These are phyloP conservation scores for Pharnaceum exiguum DNA, from an alignment of 148 eudicot species.

Conservation along the genomic window DNA sequence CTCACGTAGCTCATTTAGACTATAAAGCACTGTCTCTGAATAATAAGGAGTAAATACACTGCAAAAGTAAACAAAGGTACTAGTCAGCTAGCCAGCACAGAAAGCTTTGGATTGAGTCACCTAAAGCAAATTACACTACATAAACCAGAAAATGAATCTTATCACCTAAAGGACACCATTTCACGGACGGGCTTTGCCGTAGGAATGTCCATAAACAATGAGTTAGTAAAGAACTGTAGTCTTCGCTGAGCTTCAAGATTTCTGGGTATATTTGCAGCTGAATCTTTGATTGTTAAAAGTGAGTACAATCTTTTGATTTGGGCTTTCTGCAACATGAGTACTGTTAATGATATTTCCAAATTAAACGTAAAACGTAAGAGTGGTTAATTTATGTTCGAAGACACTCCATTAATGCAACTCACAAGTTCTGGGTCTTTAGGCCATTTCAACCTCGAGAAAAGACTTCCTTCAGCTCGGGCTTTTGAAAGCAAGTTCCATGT, in stretches of 20 bases:
- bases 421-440: conserved; percentile 85
- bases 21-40: conserved; percentile 88
- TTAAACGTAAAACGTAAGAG: not conserved
- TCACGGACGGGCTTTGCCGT: conserved; percentile 67
- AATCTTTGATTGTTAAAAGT: conserved; percentile 81
- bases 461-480: conserved; percentile 82
- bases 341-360: conserved; percentile 4
- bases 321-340: too few species aligned
- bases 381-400: too few species aligned
- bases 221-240: conserved; percentile 84
- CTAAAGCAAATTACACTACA: too few species aligned
- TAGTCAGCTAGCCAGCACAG: not conserved
- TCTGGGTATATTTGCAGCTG: conserved; percentile 76
- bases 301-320: conserved; percentile 72
- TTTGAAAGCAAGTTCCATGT: conserved; percentile 60
- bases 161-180: conserved; percentile 88
- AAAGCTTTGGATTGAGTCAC: not conserved
- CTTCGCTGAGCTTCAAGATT: conserved; percentile 93
- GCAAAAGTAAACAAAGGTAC: conserved; percentile 22
- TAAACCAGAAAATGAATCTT: not conserved
- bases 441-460: conserved; percentile 83
- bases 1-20: conserved; percentile 69
- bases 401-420: not conserved
- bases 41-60: conserved; percentile 97
- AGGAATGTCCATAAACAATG: conserved; percentile 95